Base-by-base conservation (phyloP, 345 rosid species). In the Anastatica hierochuntica region DNA sequence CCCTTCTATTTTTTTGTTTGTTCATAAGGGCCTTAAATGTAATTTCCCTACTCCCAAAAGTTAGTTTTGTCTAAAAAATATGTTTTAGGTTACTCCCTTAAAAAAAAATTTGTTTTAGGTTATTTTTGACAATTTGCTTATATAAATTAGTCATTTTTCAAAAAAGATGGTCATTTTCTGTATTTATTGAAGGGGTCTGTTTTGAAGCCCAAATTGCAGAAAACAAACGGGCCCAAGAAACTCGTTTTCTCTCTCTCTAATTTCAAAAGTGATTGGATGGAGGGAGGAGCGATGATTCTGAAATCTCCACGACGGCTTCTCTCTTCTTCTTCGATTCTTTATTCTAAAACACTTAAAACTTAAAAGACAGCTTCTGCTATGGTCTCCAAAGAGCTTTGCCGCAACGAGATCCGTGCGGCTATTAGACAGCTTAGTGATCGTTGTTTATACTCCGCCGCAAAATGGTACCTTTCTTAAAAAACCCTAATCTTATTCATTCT, bases 351-450 rank as follows among this genome's bases (percentile, higher is more conserved):
- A 43, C 53, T 50, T 12, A n/a, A 4, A 10, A 49, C 39, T 24
- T 36, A n/a, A 50, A 6, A 51, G 10, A 34, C 33, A 6, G 35
- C 41, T 54, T 50, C 58, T 55, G 55, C 47, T 15, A 88, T 92
- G 98, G 78, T 75, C 66, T 76, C 94, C 4, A 92, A 82, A 66
- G 98, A 88, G 43, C 79, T 18, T 59, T 92, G 90, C 67, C 77
- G 97, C 55, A 75, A 19, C 51, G 97, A 92, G 65, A 85, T 85
- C 15, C 81, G 95, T 41, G 60, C 77, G 36, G 97, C 97, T 33
- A 72, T 83, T 52, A 78, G 80, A 45, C 98, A 88, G 64, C 87
- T 92, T 62, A 76, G 72, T 37, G 88, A 92, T 45, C 94, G 98
- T 7, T 76, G 96, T 56, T 84, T 92, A 56, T 79, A 83, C 80